A percentile compares a stretch with the other conserved stretches of the same genome.
Evolutionary conservation across 1,284 basidiomycete species (phyloP).

Genomic region (Stygiomarasmius scandens): DNA sequence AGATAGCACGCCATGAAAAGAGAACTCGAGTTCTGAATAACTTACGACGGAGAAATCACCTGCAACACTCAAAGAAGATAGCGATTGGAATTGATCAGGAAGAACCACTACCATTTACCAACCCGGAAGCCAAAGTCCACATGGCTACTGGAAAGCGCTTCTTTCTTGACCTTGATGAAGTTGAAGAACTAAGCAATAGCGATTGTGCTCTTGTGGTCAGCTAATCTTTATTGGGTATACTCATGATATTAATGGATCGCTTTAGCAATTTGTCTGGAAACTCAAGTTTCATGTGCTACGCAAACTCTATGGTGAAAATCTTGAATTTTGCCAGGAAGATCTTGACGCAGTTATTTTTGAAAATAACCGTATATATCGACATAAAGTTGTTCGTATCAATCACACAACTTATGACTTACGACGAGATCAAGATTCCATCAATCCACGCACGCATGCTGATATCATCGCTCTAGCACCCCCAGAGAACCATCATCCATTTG

Average conservation of each 20-base stretch:
- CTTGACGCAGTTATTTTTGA: slow-evolving; percentile 9
- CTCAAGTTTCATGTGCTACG: slow-evolving; percentile 4
- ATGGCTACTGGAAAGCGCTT: slow-evolving; percentile 11
- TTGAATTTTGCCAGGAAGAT: not conserved
- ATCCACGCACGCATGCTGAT: slow-evolving; percentile 21
- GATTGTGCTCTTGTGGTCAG: not conserved
- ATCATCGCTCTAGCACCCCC: slow-evolving; percentile 20
- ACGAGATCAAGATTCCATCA: slow-evolving; percentile 25
- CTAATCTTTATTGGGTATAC: not conserved
- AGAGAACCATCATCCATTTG: slow-evolving; percentile 27
- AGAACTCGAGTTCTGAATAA: not conserved
- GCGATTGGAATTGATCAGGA: slow-evolving; percentile 12
- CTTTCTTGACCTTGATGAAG: not conserved
- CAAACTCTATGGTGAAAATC: not conserved
- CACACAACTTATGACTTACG: slow-evolving; percentile 28
- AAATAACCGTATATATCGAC: slow-evolving; percentile 17
- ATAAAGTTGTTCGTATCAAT: slow-evolving; percentile 19
- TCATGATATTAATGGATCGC: too few relatives aligned
- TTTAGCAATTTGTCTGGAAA: slow-evolving; percentile 11
- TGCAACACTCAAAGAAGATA: not conserved
- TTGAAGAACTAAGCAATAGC: not conserved
- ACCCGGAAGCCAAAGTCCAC: slow-evolving; percentile 18
- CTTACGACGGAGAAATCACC: not conserved
- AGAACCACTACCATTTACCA: slow-evolving; percentile 18
- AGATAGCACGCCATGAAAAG: slow-evolving; percentile 30